phyloP scores from a whole-genome alignment of 805 yeast species.

The Cyberlindnera galapagoensis region DNA sequence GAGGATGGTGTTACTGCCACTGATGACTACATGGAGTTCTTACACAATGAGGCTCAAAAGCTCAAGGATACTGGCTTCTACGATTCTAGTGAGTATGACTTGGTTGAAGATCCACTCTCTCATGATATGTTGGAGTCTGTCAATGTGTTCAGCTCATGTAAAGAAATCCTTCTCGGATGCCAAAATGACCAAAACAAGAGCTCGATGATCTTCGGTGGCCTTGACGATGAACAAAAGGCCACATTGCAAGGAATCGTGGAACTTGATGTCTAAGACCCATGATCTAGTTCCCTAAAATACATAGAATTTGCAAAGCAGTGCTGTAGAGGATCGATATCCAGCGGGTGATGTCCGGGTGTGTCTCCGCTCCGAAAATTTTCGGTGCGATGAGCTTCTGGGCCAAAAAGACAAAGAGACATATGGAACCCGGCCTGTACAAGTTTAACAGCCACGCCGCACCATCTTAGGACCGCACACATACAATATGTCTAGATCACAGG shows the following conservation, averaged over 20 bases:
- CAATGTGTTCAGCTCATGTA: slow-evolving; percentile 64
- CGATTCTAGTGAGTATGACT: slow-evolving; percentile 54
- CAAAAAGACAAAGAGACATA: no score
- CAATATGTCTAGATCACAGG: slow-evolving; percentile 7
- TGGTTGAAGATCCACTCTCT: slow-evolving; percentile 76
- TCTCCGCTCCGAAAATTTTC: no score
- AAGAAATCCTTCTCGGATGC: slow-evolving; percentile 42
- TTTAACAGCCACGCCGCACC: no score
- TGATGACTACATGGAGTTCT: slow-evolving; percentile 43
- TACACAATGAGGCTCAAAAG: slow-evolving; percentile 38
- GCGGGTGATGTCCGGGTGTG: no score
- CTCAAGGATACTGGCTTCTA: slow-evolving; percentile 29
- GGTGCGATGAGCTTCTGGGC: no score
- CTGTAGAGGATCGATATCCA: no score
- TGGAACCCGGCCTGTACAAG: no score
- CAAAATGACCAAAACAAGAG: slow-evolving; percentile 45
- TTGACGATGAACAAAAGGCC: slow-evolving; percentile 31
- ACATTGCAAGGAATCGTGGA: slow-evolving; percentile 27
- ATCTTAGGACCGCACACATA: no score
- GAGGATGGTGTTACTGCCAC: slow-evolving; percentile 24
- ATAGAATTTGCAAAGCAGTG: no score
- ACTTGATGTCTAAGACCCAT: no score
- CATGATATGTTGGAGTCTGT: slow-evolving; percentile 74
- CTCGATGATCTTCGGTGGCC: slow-evolving; percentile 37
- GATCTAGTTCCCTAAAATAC: not conserved